Evolutionary conservation across 2,329 filamentous ascomycete species (phyloP), one percentile per base, ranked within the genome.

Genomic region (Stachybotrys elegans): DNA sequence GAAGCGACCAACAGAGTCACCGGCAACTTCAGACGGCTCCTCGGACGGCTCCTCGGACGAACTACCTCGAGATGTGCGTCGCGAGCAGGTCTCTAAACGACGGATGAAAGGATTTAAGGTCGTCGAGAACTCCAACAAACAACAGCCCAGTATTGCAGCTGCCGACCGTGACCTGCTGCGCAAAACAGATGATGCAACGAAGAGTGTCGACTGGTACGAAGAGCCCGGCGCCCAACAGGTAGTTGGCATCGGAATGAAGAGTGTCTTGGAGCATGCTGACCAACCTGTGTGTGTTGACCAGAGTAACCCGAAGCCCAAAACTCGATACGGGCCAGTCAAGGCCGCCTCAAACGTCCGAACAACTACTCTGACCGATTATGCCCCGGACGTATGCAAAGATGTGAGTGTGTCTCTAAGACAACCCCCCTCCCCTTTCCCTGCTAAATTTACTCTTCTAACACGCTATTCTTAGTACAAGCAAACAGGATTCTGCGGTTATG

Each of bases 371-470:
- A 95, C 83, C 23, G 93, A 98, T 60, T 97, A 88, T 60, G 85
- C 87, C 0, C 89, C 92, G 0, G 92, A 97, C 53, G 87, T 95
- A 0, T 98, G 93, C 68, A 97, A 97, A 64, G 93, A 97, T 8
- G 25, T 29, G 9, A 29, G 8, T 14, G 60, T n/a, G n/a, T n/a
- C n/a, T n/a, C n/a, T n/a, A n/a, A n/a, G n/a, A n/a, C n/a, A n/a
- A n/a, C n/a, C n/a, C n/a, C n/a, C n/a, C n/a, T n/a, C n/a, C n/a
- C n/a, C n/a, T n/a, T n/a, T n/a, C n/a, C n/a, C n/a, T n/a, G n/a
- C n/a, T n/a, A n/a, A n/a, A n/a, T n/a, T n/a, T n/a, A n/a, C n/a
- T n/a, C n/a, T n/a, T n/a, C n/a, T n/a, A n/a, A n/a, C n/a, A n/a
- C n/a, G 25, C 14, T 29, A 9, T 29, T 14, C 14, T 8, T 14